Conservation (phyloP, 1,139 yeast genomes). For the Suhomyces terraborum region DNA sequence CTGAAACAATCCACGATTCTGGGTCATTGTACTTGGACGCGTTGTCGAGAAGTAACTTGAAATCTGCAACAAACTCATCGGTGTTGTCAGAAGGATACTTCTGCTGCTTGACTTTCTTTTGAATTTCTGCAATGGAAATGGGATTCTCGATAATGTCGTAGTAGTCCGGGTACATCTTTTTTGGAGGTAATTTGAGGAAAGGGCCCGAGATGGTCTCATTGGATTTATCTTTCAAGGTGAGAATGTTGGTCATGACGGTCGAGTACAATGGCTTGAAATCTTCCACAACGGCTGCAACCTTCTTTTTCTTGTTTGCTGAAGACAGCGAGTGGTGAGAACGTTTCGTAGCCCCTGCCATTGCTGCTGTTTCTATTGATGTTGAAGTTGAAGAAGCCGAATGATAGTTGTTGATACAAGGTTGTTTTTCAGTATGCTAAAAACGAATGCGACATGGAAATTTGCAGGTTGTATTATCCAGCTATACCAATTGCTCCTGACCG, state of each 20-base stretch:
- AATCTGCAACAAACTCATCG: conserved; percentile 54
- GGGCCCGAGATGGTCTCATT: conserved; percentile 48
- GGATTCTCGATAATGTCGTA: conserved; percentile 67
- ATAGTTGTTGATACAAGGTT: neutral
- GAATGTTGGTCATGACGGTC: conserved; percentile 29
- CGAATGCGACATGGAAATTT: neutral
- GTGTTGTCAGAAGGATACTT: conserved; percentile 31
- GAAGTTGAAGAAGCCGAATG: too few relatives aligned
- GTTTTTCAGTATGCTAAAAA: conserved; percentile 3
- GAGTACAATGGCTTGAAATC: conserved; percentile 31
- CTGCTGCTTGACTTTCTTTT: conserved; percentile 42
- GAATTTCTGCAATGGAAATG: conserved; percentile 66
- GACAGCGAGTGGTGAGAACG: conserved; percentile 14
- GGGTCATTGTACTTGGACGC: conserved; percentile 65
- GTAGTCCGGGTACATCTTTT: conserved; percentile 80
- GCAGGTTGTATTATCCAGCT: too few relatives aligned
- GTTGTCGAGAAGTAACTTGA: conserved; percentile 57
- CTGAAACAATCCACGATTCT: conserved; percentile 61
- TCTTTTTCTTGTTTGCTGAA: conserved; percentile 18
- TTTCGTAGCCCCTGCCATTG: conserved; percentile 16
- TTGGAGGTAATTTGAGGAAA: conserved; percentile 70
- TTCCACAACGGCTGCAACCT: conserved; percentile 21
- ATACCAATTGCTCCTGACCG: too few relatives aligned
- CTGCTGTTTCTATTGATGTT: too few relatives aligned
- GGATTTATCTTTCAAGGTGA: conserved; percentile 33